Evolutionary conservation across 2,329 filamentous ascomycete species (phyloP), one percentile per base, ranked within the genome.

Genomic region (Endoconidiophora laricicola): DNA sequence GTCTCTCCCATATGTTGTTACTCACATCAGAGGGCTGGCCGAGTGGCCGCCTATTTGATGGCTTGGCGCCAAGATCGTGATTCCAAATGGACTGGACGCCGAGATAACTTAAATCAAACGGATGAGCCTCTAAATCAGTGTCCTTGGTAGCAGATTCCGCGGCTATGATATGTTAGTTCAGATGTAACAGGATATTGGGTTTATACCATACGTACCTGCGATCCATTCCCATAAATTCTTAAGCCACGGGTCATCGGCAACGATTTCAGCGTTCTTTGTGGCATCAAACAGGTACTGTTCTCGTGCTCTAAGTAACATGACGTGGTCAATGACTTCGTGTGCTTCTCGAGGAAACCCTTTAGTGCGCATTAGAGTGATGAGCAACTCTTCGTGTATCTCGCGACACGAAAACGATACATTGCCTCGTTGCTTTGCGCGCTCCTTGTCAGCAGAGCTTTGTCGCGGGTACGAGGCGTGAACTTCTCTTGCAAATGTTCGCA

Each of bases 171-270:
- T 62, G 57, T 49, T 38, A 18, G 4, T 41, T 16, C 10, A 24
- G 1, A 37, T 26, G 41, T 7, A 16, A 14, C 6, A 33, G 23
- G 12, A 16, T 44, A 51, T 41, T 16, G 29, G 37, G 9, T 26
- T 16, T 38, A 44, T 12, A 33, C 47, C 6, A 37, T 9, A 70
- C 68, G 59, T 59, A 78, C 82, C 77, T 52, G 74, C 71, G 44
- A 88, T 70, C 71, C 83, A 85, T 44, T 78, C 74, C 86, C 86
- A 93, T n/a, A 84, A 67, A 50, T 83, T 81, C 52, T 78, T 73
- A n/a, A 90, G 67, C 76, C 83, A 85, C 26, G 74, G 76, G 58
- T 88, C 80, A 54, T 86, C 82, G 4, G 71, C 68, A 1, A 83
- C 72, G n/a, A 88, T 73, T 4, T 71, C 65, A 54, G 74, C 73